These are phyloP conservation scores for Dothistroma pini DNA, from an alignment of 2,329 filamentous ascomycete genomes.

Conservation along the genomic window DNA sequence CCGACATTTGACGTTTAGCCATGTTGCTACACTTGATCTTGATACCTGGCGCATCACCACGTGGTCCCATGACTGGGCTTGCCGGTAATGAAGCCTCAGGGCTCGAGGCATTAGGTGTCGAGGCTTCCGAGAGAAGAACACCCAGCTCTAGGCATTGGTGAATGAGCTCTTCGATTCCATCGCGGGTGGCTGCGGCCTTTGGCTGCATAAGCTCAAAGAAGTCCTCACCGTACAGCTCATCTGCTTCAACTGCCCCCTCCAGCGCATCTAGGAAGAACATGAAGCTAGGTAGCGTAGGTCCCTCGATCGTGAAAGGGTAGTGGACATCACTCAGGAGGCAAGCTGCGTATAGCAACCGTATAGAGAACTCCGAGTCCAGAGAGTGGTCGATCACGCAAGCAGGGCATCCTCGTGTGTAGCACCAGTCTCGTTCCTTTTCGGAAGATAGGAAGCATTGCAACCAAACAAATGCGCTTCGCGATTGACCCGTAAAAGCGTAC, in stretches of 20 bases:
- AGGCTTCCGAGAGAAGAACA: constrained; percentile 27
- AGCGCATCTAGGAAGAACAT: constrained; percentile 44
- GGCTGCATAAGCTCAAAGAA: constrained; percentile 44
- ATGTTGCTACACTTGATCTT: constrained; percentile 42
- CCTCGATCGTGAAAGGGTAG: constrained; percentile 34
- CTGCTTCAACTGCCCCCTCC: constrained; percentile 38
- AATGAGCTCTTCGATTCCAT: constrained; percentile 47
- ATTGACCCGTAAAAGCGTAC: constrained; percentile 55
- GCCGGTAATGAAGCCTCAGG: constrained; percentile 19
- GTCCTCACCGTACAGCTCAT: constrained; percentile 45
- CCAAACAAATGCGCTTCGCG: constrained; percentile 56
- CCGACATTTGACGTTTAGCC: constrained; percentile 44
- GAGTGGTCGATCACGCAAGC: constrained; percentile 45
- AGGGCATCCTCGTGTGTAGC: constrained; percentile 54
- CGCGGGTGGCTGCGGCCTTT: constrained; percentile 41
- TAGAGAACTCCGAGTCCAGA: constrained; percentile 46
- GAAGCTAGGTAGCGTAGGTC: constrained; percentile 35
- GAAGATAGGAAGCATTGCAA: constrained; percentile 54
- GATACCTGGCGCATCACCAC: constrained; percentile 31
- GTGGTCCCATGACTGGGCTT: constrained; percentile 26
- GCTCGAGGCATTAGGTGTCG: constrained; percentile 25
- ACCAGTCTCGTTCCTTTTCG: constrained; percentile 56
- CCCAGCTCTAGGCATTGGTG: constrained; percentile 45
- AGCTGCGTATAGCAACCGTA: constrained; percentile 47
- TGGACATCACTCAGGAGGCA: constrained; percentile 45